These are phyloP conservation scores for Orychophragmus violaceus DNA, from an alignment of 345 rosid genomes.

Conservation along the genomic window DNA sequence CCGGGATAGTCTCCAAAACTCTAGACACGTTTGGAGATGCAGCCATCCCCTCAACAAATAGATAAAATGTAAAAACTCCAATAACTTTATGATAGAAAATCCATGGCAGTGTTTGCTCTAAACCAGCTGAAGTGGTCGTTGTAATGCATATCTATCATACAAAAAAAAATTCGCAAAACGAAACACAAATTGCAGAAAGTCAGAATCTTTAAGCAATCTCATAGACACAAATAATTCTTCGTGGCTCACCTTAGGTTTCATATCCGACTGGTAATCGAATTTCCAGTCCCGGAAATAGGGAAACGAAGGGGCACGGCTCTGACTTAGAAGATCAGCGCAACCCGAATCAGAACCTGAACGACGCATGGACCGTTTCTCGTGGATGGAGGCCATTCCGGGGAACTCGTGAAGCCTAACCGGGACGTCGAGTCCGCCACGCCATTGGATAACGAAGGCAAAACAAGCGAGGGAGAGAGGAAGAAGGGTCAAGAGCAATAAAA, in stretches of 20 bases:
- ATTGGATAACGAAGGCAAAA: conserved; percentile 66
- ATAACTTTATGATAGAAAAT: conserved; percentile 80
- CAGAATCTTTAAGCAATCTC: conserved; percentile 1
- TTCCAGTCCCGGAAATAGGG: conserved; percentile 69
- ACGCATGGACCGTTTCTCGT: conserved; percentile 15
- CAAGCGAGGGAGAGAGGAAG: conserved; percentile 55
- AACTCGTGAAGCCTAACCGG: conserved; percentile 42
- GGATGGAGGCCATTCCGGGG: conserved; percentile 49
- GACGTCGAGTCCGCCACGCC: conserved; percentile 59
- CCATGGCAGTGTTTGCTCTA: conserved; percentile 90
- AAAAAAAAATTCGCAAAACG: not conserved
- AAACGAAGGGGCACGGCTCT: conserved; percentile 47
- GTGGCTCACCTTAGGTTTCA: conserved; percentile 63
- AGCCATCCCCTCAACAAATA: conserved; percentile 95
- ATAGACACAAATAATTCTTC: not conserved
- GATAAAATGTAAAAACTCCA: conserved; percentile 77
- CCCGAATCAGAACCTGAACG: conserved; percentile 37
- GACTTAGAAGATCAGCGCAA: conserved; percentile 57
- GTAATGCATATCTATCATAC: conserved; percentile 63
- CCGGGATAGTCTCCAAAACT: conserved; percentile 67
- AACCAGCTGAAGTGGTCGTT: conserved; percentile 88
- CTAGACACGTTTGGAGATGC: conserved; percentile 62
- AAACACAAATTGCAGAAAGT: conserved; percentile 5
- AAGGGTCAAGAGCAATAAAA: conserved; percentile 46
- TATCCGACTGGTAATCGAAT: conserved; percentile 56